Evolutionary conservation across 306 rosid genomes (phyloP).

Genomic region (Casuarina glauca): DNA sequence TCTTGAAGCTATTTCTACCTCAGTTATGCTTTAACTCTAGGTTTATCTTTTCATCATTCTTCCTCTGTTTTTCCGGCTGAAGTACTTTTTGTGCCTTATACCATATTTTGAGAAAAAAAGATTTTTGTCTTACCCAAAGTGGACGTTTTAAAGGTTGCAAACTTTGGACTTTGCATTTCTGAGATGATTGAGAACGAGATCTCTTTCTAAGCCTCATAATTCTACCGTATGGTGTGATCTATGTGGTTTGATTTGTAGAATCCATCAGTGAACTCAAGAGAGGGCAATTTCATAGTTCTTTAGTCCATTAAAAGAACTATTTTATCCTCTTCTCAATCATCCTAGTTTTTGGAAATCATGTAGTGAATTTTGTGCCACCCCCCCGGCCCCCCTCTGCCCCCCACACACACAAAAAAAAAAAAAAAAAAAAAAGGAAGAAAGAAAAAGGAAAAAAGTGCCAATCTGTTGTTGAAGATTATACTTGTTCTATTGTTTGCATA

Average conservation of each 20-base stretch:
- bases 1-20: slow-evolving; percentile 17
- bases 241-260: not conserved
- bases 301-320: not conserved
- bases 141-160: not conserved
- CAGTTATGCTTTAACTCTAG: not conserved
- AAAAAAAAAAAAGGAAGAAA: too few relatives aligned
- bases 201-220: not conserved
- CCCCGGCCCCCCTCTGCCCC: too few relatives aligned
- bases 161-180: not conserved
- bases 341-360: not conserved
- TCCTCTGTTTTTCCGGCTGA: not conserved
- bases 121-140: not conserved
- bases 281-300: slow-evolving; percentile 2
- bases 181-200: not conserved
- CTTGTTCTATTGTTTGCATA: slow-evolving; percentile 18
- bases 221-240: not conserved
- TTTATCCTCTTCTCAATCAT: slow-evolving; percentile 8
- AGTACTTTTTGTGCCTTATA: not conserved
- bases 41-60: not conserved
- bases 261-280: not conserved
- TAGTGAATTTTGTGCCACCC: too few relatives aligned
- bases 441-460: too few relatives aligned
- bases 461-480: slow-evolving; percentile 8
- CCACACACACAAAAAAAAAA: too few relatives aligned
- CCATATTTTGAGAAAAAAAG: not conserved